These are phyloP conservation scores for Aspergillus sp. DNA, from an alignment of 2,329 filamentous ascomycete genomes.

Conservation along the genomic window DNA sequence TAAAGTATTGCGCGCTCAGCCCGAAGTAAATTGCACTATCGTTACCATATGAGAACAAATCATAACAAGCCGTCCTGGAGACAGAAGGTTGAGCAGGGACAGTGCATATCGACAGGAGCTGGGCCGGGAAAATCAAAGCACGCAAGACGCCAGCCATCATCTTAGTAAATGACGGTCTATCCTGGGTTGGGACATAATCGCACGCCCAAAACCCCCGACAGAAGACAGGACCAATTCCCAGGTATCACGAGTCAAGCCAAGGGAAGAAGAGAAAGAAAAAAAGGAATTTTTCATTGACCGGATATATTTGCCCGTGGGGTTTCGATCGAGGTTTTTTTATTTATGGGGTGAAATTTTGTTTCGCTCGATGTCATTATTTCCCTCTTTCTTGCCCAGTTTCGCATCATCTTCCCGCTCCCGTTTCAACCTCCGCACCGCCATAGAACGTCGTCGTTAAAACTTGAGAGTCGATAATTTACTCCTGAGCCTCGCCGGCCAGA, in stretches of 20 bases:
- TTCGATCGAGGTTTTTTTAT: neutral
- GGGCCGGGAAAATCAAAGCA: too few species aligned
- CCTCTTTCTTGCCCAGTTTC: neutral
- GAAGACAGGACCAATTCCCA: neutral
- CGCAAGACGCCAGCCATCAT: too few species aligned
- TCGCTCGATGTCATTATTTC: neutral
- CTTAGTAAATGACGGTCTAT: too few species aligned
- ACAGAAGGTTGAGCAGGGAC: neutral
- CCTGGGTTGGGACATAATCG: too few species aligned
- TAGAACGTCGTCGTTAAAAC: slow-evolving; percentile 28
- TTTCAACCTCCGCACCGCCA: slow-evolving; percentile 39
- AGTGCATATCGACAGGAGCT: neutral
- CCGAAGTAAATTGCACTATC: neutral
- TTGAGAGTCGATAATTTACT: slow-evolving; percentile 33
- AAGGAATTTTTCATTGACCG: neutral
- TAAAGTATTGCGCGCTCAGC: neutral
- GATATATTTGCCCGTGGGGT: neutral
- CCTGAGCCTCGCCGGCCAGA: slow-evolving; percentile 68
- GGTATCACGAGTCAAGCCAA: neutral
- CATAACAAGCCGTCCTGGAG: neutral
- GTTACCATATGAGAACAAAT: slow-evolving; percentile 5
- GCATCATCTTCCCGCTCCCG: slow-evolving; percentile 12
- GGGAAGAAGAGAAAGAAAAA: neutral
- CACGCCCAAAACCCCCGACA: too few species aligned
- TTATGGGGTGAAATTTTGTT: neutral